Percentiles rank a stretch among this genome's conserved stretches.
These are phyloP conservation scores for Beta lomatogona DNA, from an alignment of 179 eudicot genomes.

Conservation along the genomic window DNA sequence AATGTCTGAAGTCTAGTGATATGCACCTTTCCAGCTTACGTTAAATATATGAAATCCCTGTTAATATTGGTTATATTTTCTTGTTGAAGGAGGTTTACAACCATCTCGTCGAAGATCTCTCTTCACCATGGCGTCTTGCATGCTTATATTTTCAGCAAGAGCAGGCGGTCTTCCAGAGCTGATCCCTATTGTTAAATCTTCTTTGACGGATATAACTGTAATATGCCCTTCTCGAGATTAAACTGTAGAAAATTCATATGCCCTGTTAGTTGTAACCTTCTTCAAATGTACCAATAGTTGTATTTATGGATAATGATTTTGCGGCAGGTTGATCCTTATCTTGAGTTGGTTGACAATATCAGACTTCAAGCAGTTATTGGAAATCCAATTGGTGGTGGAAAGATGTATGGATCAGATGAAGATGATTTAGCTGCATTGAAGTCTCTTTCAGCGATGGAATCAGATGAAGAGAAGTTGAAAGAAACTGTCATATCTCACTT, in stretches of 20 bases:
- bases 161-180: conserved; percentile 76
- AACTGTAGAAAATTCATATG: neutral
- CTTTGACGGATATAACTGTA: conserved; percentile 67
- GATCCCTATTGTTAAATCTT: conserved; percentile 63
- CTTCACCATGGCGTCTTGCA: conserved; percentile 76
- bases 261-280: neutral
- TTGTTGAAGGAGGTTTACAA: conserved; percentile 60
- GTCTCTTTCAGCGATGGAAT: conserved; percentile 47
- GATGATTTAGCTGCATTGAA: conserved; percentile 67
- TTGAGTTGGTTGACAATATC: conserved; percentile 65
- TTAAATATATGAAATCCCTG: conserved; percentile 10
- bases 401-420: conserved; percentile 59
- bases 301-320: conserved; percentile 8
- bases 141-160: conserved; percentile 79
- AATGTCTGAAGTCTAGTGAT: neutral
- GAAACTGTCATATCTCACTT: conserved; percentile 56
- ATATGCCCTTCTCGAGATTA: conserved; percentile 14
- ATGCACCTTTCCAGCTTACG: neutral
- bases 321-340: conserved; percentile 81
- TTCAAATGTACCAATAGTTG: neutral
- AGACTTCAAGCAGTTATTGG: conserved; percentile 51
- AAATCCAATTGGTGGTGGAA: conserved; percentile 25
- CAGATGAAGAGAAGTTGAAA: conserved; percentile 61
- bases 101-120: conserved; percentile 82
- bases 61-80: conserved; percentile 22